Evolutionary conservation across 805 yeast species (phyloP).

Genomic region (Schizosaccharomyces lindneri): DNA sequence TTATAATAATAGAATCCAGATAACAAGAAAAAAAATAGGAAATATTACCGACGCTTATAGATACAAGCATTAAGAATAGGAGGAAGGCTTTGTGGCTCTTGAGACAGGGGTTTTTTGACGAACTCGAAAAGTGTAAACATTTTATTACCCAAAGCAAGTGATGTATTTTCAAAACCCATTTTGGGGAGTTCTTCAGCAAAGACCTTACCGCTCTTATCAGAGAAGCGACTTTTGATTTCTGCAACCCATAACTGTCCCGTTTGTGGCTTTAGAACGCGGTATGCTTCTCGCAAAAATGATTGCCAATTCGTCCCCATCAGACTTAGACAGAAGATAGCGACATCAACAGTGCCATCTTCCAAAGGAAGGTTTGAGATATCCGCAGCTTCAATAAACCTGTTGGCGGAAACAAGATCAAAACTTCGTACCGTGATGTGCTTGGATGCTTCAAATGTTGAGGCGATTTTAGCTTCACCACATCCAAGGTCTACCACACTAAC

Average conservation of each 20-base stretch:
- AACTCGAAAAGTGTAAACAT: slow-evolving; percentile 92
- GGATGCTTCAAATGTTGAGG: slow-evolving; percentile 33
- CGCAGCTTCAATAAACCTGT: slow-evolving; percentile 82
- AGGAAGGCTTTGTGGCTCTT: slow-evolving; percentile 26
- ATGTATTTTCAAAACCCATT: slow-evolving; percentile 66
- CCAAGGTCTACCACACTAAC: slow-evolving; percentile 94
- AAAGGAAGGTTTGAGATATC: slow-evolving; percentile 82
- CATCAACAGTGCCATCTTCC: slow-evolving; percentile 47
- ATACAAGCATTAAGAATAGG: slow-evolving; percentile 92
- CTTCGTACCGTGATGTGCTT: slow-evolving; percentile 35
- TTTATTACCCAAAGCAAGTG: slow-evolving; percentile 64
- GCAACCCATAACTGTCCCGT: slow-evolving; percentile 88
- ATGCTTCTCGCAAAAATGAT: slow-evolving; percentile 77
- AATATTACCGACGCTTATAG: slow-evolving; percentile 50
- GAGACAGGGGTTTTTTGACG: slow-evolving; percentile 22
- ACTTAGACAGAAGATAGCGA: slow-evolving; percentile 77
- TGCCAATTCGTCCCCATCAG: slow-evolving; percentile 92
- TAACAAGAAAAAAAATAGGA: not conserved
- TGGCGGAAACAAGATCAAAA: slow-evolving; percentile 76
- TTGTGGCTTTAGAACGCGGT: slow-evolving; percentile 50
- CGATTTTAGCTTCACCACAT: slow-evolving; percentile 87
- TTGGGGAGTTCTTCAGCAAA: slow-evolving; percentile 56
- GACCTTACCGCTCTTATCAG: slow-evolving; percentile 30
- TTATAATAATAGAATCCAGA: not conserved
- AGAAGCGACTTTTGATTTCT: slow-evolving; percentile 79